Evolutionary conservation across 2,329 filamentous ascomycete genomes (phyloP).

Genomic region (Grosmannia clavigera): DNA sequence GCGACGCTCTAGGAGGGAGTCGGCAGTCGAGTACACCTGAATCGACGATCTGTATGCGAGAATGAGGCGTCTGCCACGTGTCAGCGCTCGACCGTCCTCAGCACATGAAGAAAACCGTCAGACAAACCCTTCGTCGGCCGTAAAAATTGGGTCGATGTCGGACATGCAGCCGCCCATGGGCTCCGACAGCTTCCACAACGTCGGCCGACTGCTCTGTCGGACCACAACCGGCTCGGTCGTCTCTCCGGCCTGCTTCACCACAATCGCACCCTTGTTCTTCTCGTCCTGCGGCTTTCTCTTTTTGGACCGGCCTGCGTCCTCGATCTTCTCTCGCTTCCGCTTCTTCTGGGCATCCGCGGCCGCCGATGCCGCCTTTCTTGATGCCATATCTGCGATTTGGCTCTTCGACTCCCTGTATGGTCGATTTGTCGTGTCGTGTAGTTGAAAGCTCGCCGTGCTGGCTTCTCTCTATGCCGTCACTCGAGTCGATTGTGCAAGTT

Average conservation of each 20-base stretch:
- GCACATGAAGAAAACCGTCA: background rate
- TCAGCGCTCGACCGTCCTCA: background rate
- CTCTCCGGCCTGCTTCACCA: background rate
- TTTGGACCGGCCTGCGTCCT: slow-evolving; percentile 12
- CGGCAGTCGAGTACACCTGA: slow-evolving; percentile 68
- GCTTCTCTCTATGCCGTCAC: background rate
- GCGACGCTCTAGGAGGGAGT: slow-evolving; percentile 67
- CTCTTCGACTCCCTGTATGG: background rate
- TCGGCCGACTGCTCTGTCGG: background rate
- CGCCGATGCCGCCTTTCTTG: slow-evolving; percentile 15
- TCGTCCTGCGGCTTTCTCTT: slow-evolving; percentile 10
- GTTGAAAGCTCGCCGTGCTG: background rate
- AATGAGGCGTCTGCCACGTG: slow-evolving; percentile 48
- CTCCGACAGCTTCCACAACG: slow-evolving; percentile 46
- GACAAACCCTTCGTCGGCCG: slow-evolving; percentile 46
- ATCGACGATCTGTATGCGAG: slow-evolving; percentile 62
- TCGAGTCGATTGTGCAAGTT: background rate
- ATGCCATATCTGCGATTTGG: slow-evolving; percentile 4
- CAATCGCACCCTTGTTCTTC: background rate
- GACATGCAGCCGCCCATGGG: slow-evolving; percentile 54
- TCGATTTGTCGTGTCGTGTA: background rate
- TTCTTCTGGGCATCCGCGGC: slow-evolving; percentile 18
- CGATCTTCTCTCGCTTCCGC: slow-evolving; percentile 21
- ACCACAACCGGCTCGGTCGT: background rate
- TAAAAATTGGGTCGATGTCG: slow-evolving; percentile 51